These are phyloP conservation scores for Stylonectria norvegica DNA, from an alignment of 2,329 filamentous ascomycete species.

Conservation along the genomic window DNA sequence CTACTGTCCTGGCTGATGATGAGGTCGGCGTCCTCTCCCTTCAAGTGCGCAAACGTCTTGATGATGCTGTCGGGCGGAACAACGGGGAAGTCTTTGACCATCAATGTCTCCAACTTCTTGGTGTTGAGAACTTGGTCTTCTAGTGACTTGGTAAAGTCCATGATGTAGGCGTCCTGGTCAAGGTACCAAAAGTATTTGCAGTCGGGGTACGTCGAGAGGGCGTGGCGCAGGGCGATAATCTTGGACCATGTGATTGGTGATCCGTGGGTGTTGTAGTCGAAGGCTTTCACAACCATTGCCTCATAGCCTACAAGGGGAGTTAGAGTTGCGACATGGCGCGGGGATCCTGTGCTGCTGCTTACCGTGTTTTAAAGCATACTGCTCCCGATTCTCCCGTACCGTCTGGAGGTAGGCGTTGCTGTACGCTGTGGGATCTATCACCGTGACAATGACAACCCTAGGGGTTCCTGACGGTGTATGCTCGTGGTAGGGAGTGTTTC, in stretches of 20 bases:
- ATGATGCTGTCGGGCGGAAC: constrained; percentile 97
- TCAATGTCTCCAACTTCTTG: constrained; percentile 66
- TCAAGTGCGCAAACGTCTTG: constrained; percentile 84
- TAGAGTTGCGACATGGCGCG: constrained; percentile 1
- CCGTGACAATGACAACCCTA: constrained; percentile 76
- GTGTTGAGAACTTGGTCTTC: constrained; percentile 68
- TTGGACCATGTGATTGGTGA: constrained; percentile 67
- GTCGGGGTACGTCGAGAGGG: constrained; percentile 74
- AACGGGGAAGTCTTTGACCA: constrained; percentile 81
- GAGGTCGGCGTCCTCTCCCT: constrained; percentile 72
- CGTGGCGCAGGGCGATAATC: constrained; percentile 84
- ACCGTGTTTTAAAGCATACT: constrained; percentile 88
- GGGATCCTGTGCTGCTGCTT: too few species aligned
- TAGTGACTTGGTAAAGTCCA: constrained; percentile 71
- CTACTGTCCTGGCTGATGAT: constrained; percentile 81
- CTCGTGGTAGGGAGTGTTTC: constrained; percentile 31
- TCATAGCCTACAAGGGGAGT: constrained; percentile 68
- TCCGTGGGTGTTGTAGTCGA: constrained; percentile 68
- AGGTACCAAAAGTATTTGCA: constrained; percentile 84
- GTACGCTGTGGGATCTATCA: constrained; percentile 66
- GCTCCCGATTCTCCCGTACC: constrained; percentile 76
- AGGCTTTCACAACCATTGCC: constrained; percentile 74
- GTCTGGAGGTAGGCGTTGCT: constrained; percentile 66
- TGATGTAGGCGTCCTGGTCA: constrained; percentile 80
- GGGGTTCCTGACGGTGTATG: constrained; percentile 52